These are phyloP conservation scores for Entomortierella chlamydospora DNA, from an alignment of 192 early-diverging fungal species.

Conservation along the genomic window DNA sequence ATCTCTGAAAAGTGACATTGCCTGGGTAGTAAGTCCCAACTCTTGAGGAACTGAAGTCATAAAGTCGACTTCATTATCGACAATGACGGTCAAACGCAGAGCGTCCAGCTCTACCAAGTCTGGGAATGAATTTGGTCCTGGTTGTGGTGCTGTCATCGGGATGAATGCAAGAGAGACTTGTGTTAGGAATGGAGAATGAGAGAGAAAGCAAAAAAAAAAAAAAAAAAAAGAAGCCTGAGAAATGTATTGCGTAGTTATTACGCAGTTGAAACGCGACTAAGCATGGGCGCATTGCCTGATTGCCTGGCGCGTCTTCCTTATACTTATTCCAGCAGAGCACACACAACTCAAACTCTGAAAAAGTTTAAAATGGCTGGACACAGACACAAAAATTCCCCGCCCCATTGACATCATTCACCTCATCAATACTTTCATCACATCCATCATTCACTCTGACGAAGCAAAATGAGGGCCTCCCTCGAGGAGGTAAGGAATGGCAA, in stretches of 20 bases:
- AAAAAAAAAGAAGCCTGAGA: neutral
- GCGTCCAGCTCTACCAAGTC: constrained; percentile 45
- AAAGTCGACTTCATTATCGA: constrained; percentile 52
- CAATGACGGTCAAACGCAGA: constrained; percentile 41
- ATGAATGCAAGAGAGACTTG: neutral
- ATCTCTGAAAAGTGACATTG: constrained; percentile 20
- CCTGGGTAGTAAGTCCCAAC: constrained; percentile 29
- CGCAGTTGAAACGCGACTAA: neutral
- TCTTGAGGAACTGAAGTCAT: constrained; percentile 39
- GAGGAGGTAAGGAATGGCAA: neutral
- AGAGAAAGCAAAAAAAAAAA: neutral
- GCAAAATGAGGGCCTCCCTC: no score
- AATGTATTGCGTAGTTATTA: neutral
- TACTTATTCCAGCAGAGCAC: no score
- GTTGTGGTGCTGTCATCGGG: neutral
- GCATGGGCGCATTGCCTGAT: no score
- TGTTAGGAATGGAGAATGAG: neutral
- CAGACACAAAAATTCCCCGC: no score
- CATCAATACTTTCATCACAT: no score
- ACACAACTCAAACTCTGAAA: no score
- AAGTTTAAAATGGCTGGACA: no score
- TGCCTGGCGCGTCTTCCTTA: no score
- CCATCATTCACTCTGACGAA: no score
- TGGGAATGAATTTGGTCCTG: constrained; percentile 20
- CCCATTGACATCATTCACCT: no score